These are phyloP conservation scores for Borealophlyctis nickersoniae DNA, from an alignment of 192 early-diverging fungal species.

Conservation along the genomic window DNA sequence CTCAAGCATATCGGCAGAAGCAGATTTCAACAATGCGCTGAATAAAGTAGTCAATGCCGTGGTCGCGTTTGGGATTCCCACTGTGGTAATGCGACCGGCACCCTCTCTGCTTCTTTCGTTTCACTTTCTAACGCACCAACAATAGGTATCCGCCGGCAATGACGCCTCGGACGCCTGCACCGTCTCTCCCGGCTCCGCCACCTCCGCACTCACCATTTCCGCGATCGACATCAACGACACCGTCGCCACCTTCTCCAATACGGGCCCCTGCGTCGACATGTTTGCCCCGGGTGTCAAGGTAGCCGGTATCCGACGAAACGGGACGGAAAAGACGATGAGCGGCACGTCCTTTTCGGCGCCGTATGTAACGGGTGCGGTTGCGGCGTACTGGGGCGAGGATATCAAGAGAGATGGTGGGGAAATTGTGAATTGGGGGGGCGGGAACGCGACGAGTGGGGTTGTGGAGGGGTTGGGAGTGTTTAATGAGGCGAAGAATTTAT, in stretches of 20 bases:
- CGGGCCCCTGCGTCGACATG: constrained; percentile 58
- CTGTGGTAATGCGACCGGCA: constrained; percentile 23
- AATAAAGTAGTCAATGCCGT: constrained; percentile 44
- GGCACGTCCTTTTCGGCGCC: constrained; percentile 62
- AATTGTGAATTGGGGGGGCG: neutral
- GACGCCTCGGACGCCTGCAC: constrained; percentile 52
- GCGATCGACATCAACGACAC: constrained; percentile 22
- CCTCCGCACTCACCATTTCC: constrained; percentile 29
- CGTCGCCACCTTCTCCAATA: constrained; percentile 46
- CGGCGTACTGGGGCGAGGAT: constrained; percentile 13
- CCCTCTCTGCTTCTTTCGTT: no score
- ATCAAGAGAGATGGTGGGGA: neutral
- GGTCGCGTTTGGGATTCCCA: constrained; percentile 8
- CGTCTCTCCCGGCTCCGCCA: constrained; percentile 44
- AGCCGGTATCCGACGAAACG: constrained; percentile 1
- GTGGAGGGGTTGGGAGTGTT: neutral
- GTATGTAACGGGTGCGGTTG: constrained; percentile 52
- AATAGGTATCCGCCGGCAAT: constrained; percentile 39
- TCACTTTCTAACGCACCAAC: no score
- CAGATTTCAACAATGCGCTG: constrained; percentile 64
- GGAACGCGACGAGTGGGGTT: neutral
- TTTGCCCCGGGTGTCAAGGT: constrained; percentile 61
- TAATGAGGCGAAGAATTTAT: neutral
- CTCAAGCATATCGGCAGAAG: constrained; percentile 69
- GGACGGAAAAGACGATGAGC: constrained; percentile 23